Evolutionary conservation across 352 stramenopile species (phyloP).

Genomic region (Phytophthora colocasiae): DNA sequence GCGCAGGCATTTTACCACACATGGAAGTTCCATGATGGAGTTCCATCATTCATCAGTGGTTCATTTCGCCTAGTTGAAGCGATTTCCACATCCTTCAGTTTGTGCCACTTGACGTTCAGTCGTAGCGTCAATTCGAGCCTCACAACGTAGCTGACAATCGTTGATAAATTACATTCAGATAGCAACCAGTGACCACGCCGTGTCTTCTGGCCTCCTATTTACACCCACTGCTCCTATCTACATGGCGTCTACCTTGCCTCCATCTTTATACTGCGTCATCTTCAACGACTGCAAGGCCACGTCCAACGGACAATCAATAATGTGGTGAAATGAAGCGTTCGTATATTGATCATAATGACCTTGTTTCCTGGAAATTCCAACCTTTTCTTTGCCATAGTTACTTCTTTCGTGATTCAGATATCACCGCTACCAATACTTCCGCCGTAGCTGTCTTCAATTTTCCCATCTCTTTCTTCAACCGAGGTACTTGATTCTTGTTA

Average conservation of each 20-base stretch:
- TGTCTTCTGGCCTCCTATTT: slow-evolving; percentile 14
- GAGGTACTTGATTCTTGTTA: not conserved
- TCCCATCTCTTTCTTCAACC: not conserved
- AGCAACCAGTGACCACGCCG: not conserved
- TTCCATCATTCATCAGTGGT: not conserved
- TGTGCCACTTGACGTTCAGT: slow-evolving; percentile 3
- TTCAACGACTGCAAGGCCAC: slow-evolving; percentile 15
- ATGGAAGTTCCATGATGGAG: too few species aligned
- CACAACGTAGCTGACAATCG: slow-evolving; percentile 1
- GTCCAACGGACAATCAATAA: slow-evolving; percentile 25
- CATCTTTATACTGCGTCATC: slow-evolving; percentile 10
- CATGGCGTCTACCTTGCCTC: slow-evolving; percentile 21
- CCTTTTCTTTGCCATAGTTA: not conserved
- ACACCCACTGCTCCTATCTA: slow-evolving; percentile 17
- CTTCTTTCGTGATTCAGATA: not conserved
- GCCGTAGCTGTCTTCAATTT: not conserved
- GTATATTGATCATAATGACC: too few species aligned
- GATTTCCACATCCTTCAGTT: slow-evolving; percentile 4
- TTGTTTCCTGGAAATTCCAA: too few species aligned
- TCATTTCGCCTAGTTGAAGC: too few species aligned
- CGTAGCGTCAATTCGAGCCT: not conserved
- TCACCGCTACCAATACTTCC: not conserved
- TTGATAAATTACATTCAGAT: slow-evolving; percentile 47
- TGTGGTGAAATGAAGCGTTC: too few species aligned
- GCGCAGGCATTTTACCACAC: not conserved